phyloP scores from a whole-genome alignment of 2,329 filamentous ascomycete species.

The Colletotrichum scovillei region DNA sequence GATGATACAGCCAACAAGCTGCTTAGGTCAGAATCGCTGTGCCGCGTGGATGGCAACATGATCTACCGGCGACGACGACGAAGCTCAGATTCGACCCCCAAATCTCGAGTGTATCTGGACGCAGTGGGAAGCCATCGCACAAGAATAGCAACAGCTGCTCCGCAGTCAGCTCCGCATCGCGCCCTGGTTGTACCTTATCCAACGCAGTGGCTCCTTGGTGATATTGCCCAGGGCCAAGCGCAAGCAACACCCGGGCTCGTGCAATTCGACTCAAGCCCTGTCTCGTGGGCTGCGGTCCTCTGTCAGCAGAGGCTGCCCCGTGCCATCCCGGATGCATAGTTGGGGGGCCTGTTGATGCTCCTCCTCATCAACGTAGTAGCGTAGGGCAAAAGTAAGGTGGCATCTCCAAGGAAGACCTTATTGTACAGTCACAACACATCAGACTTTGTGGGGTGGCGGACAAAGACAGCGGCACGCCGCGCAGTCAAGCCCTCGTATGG shows the following conservation, averaged over 20 bases:
- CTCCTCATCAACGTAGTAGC: neutral
- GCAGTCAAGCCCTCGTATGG: neutral
- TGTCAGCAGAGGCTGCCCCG: neutral
- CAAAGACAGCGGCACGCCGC: too few species aligned
- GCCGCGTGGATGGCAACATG: neutral
- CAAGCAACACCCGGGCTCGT: neutral
- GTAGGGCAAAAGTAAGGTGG: neutral
- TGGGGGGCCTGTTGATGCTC: neutral
- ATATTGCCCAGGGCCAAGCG: neutral
- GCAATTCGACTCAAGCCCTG: neutral
- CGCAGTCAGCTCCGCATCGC: slow-evolving; percentile 2
- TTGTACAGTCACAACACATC: neutral
- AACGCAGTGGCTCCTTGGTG: neutral
- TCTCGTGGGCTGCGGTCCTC: neutral
- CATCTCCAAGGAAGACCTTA: neutral
- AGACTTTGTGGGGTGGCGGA: neutral
- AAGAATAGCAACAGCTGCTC: slow-evolving; percentile 8
- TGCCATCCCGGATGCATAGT: neutral
- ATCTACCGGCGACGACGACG: neutral
- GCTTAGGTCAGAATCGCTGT: neutral
- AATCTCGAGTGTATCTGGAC: neutral
- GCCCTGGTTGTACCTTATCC: neutral
- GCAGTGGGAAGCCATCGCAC: neutral
- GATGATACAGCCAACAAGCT: neutral
- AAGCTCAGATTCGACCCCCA: neutral